These are phyloP conservation scores for Sanguinoderma infundibulare DNA, from an alignment of 1,284 basidiomycete species.

Conservation along the genomic window DNA sequence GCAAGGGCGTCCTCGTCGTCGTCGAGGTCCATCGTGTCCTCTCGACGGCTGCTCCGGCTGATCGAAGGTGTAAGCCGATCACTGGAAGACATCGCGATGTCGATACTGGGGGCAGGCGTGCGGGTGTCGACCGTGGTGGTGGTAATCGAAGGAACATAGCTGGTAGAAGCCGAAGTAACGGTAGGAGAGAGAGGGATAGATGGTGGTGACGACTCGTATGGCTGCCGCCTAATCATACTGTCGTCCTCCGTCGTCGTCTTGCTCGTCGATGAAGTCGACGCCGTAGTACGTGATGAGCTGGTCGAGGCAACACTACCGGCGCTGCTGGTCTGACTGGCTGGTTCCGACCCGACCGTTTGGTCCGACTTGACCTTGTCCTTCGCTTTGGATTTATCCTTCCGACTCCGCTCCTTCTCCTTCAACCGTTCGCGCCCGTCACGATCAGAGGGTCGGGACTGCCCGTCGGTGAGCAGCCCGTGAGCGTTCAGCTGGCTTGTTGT, in stretches of 20 bases:
- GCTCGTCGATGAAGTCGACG: not conserved
- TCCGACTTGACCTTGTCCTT: conserved; percentile 9
- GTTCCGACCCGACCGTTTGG: conserved; percentile 16
- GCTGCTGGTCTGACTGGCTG: conserved; percentile 32
- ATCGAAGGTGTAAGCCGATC: conserved; percentile 9
- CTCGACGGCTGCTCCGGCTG: conserved; percentile 14
- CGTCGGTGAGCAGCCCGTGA: conserved; percentile 65
- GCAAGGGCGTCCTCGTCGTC: conserved; percentile 39
- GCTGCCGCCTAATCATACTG: conserved; percentile 26
- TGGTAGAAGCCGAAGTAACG: conserved; percentile 14
- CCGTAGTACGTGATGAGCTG: not conserved
- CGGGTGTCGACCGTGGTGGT: conserved; percentile 17
- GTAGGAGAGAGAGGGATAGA: conserved; percentile 24
- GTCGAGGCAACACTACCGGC: conserved; percentile 27
- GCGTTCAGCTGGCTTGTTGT: conserved; percentile 71
- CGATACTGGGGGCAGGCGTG: conserved; percentile 18
- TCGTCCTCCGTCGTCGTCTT: conserved; percentile 19
- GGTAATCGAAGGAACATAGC: conserved; percentile 21
- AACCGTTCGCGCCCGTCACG: conserved; percentile 10
- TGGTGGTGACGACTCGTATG: conserved; percentile 18
- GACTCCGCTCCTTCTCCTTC: conserved; percentile 19
- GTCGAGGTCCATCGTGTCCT: conserved; percentile 39
- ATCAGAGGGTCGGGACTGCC: not conserved
- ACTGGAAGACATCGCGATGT: conserved; percentile 13
- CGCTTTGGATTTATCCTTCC: conserved; percentile 15